These are phyloP conservation scores for Kuraishia ogatae DNA, from an alignment of 805 yeast genomes.

Conservation along the genomic window DNA sequence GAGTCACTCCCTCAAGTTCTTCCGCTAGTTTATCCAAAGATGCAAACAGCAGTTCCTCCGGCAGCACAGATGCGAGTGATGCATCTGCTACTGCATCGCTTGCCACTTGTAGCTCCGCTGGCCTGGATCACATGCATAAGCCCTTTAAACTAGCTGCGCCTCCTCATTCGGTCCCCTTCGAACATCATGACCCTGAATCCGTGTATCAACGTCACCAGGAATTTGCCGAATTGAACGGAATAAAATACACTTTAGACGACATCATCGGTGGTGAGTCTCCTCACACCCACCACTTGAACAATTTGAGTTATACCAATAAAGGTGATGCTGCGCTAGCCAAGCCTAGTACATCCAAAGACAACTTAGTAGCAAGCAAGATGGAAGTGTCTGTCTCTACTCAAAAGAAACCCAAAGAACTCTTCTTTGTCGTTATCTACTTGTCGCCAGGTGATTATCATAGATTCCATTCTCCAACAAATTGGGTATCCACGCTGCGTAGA, in stretches of 20 bases:
- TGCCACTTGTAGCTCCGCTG: too few species aligned
- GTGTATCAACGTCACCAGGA: slow-evolving; percentile 49
- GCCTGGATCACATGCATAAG: not conserved
- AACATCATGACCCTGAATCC: slow-evolving; percentile 26
- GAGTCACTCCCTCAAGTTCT: too few species aligned
- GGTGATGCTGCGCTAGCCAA: slow-evolving; percentile 53
- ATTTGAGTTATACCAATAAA: slow-evolving; percentile 44
- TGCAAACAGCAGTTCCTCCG: too few species aligned
- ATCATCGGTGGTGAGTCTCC: slow-evolving; percentile 47
- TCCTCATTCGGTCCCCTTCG: slow-evolving; percentile 36
- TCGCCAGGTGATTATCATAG: slow-evolving; percentile 99
- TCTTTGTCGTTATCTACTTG: slow-evolving; percentile 83
- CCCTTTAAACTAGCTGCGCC: slow-evolving; percentile 43
- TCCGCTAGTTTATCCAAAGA: slow-evolving; percentile 5
- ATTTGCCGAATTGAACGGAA: slow-evolving; percentile 73
- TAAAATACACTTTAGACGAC: slow-evolving; percentile 61
- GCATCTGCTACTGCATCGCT: not conserved
- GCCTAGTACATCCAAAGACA: slow-evolving; percentile 18
- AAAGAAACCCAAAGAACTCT: slow-evolving; percentile 49
- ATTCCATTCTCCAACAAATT: slow-evolving; percentile 90
- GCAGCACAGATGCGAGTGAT: slow-evolving; percentile 13
- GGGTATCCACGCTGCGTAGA: slow-evolving; percentile 92
- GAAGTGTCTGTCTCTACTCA: slow-evolving; percentile 9
- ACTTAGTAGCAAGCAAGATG: slow-evolving; percentile 19
- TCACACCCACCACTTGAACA: slow-evolving; percentile 34